A percentile compares a stretch with the other conserved stretches of the same genome.
phyloP scores from a whole-genome alignment of 1,284 basidiomycete genomes.

The Heterobasidion parviporum region DNA sequence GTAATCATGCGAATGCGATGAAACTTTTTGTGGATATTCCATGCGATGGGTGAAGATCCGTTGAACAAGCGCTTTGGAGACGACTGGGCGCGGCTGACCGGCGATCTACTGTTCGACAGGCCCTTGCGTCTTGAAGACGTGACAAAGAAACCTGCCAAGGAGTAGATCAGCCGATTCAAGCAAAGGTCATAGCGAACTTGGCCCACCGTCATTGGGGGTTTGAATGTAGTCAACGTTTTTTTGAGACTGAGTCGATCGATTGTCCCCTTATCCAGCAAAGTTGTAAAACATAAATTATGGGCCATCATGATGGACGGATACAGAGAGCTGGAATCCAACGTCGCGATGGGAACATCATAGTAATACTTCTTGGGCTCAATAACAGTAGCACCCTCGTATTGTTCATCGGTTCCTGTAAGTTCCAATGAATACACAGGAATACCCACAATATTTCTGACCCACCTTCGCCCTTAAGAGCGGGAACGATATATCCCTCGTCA shows the following conservation, averaged over 20 bases:
- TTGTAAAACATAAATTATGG: slow-evolving; percentile 95
- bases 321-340: slow-evolving; percentile 92
- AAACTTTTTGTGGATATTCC: slow-evolving; percentile 32
- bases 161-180: neutral
- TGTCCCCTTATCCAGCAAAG: slow-evolving; percentile 70
- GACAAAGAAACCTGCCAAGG: slow-evolving; percentile 70
- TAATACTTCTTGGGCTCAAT: slow-evolving; percentile 93
- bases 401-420: slow-evolving; percentile 73
- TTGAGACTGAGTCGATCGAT: slow-evolving; percentile 72
- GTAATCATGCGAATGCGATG: too few species aligned
- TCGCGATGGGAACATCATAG: slow-evolving; percentile 92
- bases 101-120: slow-evolving; percentile 68
- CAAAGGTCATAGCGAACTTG: neutral
- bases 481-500: slow-evolving; percentile 81
- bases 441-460: slow-evolving; percentile 1
- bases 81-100: slow-evolving; percentile 78
- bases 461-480: slow-evolving; percentile 80
- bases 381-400: slow-evolving; percentile 95
- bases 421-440: neutral
- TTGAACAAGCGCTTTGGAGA: slow-evolving; percentile 76
- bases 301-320: slow-evolving; percentile 99
- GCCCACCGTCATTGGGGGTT: slow-evolving; percentile 87
- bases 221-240: slow-evolving; percentile 82
- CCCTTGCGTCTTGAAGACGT: slow-evolving; percentile 73
- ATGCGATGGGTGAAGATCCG: slow-evolving; percentile 78